A percentile compares a stretch with the other conserved stretches of the same genome.
These are phyloP conservation scores for Podaxis pistillaris DNA, from an alignment of 768 basidiomycete genomes.

Conservation along the genomic window DNA sequence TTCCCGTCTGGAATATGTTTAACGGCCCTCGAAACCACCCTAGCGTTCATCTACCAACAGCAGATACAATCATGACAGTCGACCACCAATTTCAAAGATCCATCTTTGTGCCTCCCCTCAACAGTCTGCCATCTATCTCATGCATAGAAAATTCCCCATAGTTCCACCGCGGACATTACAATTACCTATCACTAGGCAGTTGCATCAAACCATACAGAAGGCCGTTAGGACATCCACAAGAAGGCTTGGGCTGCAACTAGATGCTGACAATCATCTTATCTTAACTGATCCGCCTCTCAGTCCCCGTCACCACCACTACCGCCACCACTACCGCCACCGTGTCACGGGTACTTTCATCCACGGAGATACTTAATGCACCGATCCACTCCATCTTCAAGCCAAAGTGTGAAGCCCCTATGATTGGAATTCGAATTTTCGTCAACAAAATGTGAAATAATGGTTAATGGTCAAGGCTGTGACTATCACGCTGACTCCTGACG, in stretches of 20 bases:
- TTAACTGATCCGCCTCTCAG: not conserved
- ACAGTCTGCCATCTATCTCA: too few relatives aligned
- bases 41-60: too few relatives aligned
- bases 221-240: not conserved
- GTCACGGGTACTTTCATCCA: not conserved
- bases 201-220: not conserved
- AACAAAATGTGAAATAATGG: too few relatives aligned
- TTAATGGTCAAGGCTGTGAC: not conserved
- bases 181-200: not conserved
- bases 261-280: not conserved
- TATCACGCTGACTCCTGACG: not conserved
- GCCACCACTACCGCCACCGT: not conserved
- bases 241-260: not conserved
- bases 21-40: too few relatives aligned
- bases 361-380: not conserved
- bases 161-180: not conserved
- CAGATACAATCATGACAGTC: too few relatives aligned
- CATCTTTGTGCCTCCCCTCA: too few relatives aligned
- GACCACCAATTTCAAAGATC: too few relatives aligned
- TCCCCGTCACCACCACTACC: not conserved
- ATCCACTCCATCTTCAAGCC: not conserved
- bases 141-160: not conserved
- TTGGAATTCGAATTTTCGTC: too few relatives aligned
- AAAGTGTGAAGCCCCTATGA: too few relatives aligned
- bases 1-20: too few relatives aligned